Base-by-base conservation (phyloP, 2,329 filamentous ascomycete species). In the Fonsecaea pugnacius region DNA sequence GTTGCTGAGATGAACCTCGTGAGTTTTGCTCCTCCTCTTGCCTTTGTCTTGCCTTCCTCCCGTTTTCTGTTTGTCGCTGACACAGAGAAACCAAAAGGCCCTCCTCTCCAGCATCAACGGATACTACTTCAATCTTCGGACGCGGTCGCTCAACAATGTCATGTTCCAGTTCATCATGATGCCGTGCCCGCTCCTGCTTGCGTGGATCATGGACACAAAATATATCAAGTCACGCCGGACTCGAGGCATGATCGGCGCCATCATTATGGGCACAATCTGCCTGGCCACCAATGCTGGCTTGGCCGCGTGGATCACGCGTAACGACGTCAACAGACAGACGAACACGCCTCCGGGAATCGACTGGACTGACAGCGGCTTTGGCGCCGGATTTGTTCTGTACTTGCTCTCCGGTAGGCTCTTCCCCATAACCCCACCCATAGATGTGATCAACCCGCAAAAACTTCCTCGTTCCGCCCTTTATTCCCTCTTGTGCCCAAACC, bases 181-280 rank as follows among this genome's bases (percentile, higher is more conserved):
- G 30, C 63, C 63, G 9, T 52, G 53, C 35, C 59, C 67, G 1
- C 24, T 66, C 3, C 18, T 59, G 5, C 51, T 70, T 18, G 72
- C 73, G 0, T 76, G 71, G 53, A 24, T 75, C 3, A 72, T 73
- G 10, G 75, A 77, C 57, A 72, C 62, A 35, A 65, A 70, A 6
- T 64, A 73, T 36, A 65, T 68, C 46, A 66, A 64, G 32, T 66
- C 63, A 9, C 64, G 69, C 24, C 60, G 65, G 8, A 24, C 51
- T 16, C 54, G 64, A n/a, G 69, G 67, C 12, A 58, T 69, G 21
- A 51, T 68, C 10, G 68, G 67, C 38, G 60, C 58, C 9, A 30
- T 55, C 24, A 55, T 69, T 16, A 62, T 66, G 27, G 62, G 65
- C 16, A 43, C 55, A 16, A 64, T 70, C 51, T 57, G 58, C 30